Evolutionary conservation across 345 rosid species (phyloP).

Genomic region (Syzygium jambos): DNA sequence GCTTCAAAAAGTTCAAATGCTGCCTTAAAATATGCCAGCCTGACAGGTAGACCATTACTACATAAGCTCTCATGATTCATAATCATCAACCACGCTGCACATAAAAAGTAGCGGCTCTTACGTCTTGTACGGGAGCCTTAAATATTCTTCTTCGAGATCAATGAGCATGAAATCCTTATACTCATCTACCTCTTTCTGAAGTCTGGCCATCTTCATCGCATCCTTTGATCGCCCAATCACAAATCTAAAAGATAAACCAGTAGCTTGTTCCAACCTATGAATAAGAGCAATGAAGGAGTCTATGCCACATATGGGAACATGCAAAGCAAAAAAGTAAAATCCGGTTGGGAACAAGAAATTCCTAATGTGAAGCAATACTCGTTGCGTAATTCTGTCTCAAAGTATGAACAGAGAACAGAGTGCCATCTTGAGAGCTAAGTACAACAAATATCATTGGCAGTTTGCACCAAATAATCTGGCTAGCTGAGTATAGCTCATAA

Average conservation of each 20-base stretch:
- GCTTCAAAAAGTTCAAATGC: constrained; percentile 66
- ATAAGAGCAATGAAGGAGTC: background rate
- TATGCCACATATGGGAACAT: background rate
- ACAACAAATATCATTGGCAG: background rate
- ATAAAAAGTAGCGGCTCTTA: constrained; percentile 12
- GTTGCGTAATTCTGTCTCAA: background rate
- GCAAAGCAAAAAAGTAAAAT: background rate
- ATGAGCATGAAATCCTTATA: constrained; percentile 67
- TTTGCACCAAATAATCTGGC: background rate
- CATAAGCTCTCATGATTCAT: background rate
- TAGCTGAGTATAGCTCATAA: background rate
- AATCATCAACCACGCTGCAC: background rate
- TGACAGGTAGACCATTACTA: constrained; percentile 1
- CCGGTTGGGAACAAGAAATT: background rate
- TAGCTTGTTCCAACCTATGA: constrained; percentile 76
- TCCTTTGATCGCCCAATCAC: constrained; percentile 68
- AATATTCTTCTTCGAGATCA: constrained; percentile 63
- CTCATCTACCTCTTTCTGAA: constrained; percentile 47
- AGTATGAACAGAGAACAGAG: background rate
- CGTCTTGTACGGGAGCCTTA: constrained; percentile 69
- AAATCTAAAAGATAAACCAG: constrained; percentile 75
- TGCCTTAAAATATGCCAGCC: constrained; percentile 62
- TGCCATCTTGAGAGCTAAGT: background rate
- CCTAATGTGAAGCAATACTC: background rate
- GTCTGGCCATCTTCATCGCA: constrained; percentile 52